Base-by-base conservation (phyloP, 176 grass and related monocot species). In the Avena sativa region DNA sequence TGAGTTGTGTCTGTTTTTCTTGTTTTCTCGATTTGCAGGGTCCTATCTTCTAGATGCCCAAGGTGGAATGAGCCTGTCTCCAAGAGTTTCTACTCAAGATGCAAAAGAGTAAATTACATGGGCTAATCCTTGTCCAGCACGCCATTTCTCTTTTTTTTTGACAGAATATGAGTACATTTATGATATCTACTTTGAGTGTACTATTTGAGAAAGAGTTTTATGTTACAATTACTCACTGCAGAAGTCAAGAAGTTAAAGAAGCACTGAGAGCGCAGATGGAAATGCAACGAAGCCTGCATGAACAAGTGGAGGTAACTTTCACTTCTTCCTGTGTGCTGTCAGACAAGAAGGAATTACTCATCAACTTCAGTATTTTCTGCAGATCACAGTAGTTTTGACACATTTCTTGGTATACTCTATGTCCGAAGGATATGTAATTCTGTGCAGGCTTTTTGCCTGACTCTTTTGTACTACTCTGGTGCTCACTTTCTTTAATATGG, bases 201-300 rank as follows among this genome's bases (percentile, higher is more conserved):
- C 32, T 49, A 81, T 48, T 43, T 43, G 40, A 43, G 40, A 43
- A 43, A 43, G 40, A 59, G 11, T 86, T 81, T 71, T n/a, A 75
- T 91, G 65, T 38, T 34, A 80, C 3, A 47, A 20, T 32, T 79
- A 71, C 67, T 84, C 73, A 4, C 83, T 91, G 80, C 69, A 95
- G 93, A 89, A 87, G 85, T 59, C 93, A 88, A 83, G 90, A 92
- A 77, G 90, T 95, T 57, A 95, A 95, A 83, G 93, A 95, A 82
- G 93, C 93, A 32, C 55, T 94, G 53, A 93, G 94, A 89, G 92
- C 85, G 51, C 97, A 99, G 90, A 96, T 99, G 97, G 97, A 96
- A 87, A 87, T 99, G 65, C 94, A 96, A 85, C 88, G 94, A 79
- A 99, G 91, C 87, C 82, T 99, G 72, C 91, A 96, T 94, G 97